These are phyloP conservation scores for Umbelopsis sp. DNA, from an alignment of 192 early-diverging fungal species.

Conservation along the genomic window DNA sequence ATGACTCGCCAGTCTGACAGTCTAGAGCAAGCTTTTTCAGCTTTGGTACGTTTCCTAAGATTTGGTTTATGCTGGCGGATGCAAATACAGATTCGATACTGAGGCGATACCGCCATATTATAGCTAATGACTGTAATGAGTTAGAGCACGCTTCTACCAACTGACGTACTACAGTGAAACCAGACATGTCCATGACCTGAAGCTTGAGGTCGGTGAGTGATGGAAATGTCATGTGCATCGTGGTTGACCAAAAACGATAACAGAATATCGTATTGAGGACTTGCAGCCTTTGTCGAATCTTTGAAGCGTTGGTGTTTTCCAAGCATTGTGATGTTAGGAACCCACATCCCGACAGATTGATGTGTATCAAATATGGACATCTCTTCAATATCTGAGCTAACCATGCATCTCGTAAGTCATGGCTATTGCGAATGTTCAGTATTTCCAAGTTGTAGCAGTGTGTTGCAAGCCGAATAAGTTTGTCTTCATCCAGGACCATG, in stretches of 20 bases:
- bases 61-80: background rate
- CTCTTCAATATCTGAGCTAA: background rate
- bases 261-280: slow-evolving; percentile 1
- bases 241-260: background rate
- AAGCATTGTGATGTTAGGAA: background rate
- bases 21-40: background rate
- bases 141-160: background rate
- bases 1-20: background rate
- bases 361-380: background rate
- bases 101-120: background rate
- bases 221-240: background rate
- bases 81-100: background rate
- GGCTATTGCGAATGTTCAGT: background rate
- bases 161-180: background rate
- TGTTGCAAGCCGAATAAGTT: background rate
- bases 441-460: slow-evolving; percentile 9
- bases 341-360: slow-evolving; percentile 6
- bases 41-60: background rate
- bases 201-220: background rate
- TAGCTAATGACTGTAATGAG: background rate
- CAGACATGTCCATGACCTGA: slow-evolving; percentile 9
- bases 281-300: background rate
- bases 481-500: background rate
- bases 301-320: background rate
- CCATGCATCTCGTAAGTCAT: background rate